These are phyloP conservation scores for Aspergillus felis DNA, from an alignment of 2,329 filamentous ascomycete genomes.

Conservation along the genomic window DNA sequence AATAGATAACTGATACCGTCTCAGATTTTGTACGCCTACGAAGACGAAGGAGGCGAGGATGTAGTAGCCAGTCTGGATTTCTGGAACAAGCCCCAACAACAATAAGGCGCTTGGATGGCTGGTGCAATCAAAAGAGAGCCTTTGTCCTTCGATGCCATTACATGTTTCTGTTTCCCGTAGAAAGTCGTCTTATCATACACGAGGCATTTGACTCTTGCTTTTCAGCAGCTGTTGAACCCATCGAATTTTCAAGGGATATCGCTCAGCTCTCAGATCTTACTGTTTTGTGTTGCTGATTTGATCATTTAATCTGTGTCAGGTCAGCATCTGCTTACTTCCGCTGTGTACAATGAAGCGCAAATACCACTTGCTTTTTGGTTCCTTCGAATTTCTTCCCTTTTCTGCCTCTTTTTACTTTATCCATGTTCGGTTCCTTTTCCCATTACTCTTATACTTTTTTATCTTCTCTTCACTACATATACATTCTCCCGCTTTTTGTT, in stretches of 20 bases:
- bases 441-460: slow-evolving; percentile 12
- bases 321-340: slow-evolving; percentile 12
- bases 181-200: slow-evolving; percentile 10
- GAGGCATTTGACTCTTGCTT: slow-evolving; percentile 13
- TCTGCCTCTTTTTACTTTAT: slow-evolving; percentile 13
- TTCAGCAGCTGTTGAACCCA: slow-evolving; percentile 1
- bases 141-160: slow-evolving; percentile 3
- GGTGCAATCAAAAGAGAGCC: slow-evolving; percentile 2
- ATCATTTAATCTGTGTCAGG: slow-evolving; percentile 9
- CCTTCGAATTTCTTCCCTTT: slow-evolving; percentile 17
- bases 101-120: slow-evolving; percentile 16
- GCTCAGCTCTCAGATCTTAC: neutral
- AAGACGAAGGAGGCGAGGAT: slow-evolving; percentile 91
- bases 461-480: slow-evolving; percentile 5
- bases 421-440: slow-evolving; percentile 6
- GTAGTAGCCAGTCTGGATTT: slow-evolving; percentile 94
- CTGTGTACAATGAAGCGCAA: slow-evolving; percentile 41
- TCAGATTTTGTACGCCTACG: slow-evolving; percentile 95
- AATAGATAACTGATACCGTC: slow-evolving; percentile 21
- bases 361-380: slow-evolving; percentile 33
- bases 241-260: neutral
- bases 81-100: slow-evolving; percentile 62
- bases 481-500: neutral
- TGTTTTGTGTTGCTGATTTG: slow-evolving; percentile 15
- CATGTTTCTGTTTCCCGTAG: slow-evolving; percentile 14